A percentile compares a stretch with the other conserved stretches of the same genome.
phyloP scores from a whole-genome alignment of 768 basidiomycete genomes.

The Asterophora parasitica region DNA sequence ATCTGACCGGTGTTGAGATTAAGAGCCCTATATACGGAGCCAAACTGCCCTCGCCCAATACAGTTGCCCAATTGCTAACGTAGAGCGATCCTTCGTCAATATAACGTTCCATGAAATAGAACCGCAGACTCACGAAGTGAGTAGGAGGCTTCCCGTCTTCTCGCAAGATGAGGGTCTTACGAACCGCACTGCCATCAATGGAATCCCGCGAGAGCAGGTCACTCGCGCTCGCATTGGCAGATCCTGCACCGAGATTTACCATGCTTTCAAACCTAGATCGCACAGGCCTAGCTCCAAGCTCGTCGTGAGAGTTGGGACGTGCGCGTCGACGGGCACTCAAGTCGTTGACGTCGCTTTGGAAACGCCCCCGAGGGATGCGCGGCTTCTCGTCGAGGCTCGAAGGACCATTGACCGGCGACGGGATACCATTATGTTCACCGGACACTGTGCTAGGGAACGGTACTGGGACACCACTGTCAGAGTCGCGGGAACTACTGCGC shows the following conservation, averaged over 20 bases:
- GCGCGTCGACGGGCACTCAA: constrained; percentile 48
- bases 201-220: constrained; percentile 60
- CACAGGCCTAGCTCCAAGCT: constrained; percentile 47
- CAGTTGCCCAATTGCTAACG: constrained; percentile 94
- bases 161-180: constrained; percentile 68
- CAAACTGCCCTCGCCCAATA: constrained; percentile 96
- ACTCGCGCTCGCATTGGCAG: constrained; percentile 54
- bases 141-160: constrained; percentile 79
- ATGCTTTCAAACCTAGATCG: constrained; percentile 71
- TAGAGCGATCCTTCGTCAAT: constrained; percentile 10
- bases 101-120: constrained; percentile 4
- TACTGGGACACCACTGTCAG: constrained; percentile 39
- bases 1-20: constrained; percentile 93
- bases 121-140: constrained; percentile 63
- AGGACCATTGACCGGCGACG: constrained; percentile 34
- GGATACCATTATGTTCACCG: constrained; percentile 36
- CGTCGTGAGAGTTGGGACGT: constrained; percentile 67
- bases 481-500: constrained; percentile 27
- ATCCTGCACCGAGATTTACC: constrained; percentile 54
- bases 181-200: constrained; percentile 56
- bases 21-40: constrained; percentile 90
- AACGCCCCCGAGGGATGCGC: constrained; percentile 52
- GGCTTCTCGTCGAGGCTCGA: constrained; percentile 30
- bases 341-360: constrained; percentile 67
- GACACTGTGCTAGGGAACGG: constrained; percentile 66